These are phyloP conservation scores for Pythium chondricola DNA, from an alignment of 352 stramenopile genomes.

Conservation along the genomic window DNA sequence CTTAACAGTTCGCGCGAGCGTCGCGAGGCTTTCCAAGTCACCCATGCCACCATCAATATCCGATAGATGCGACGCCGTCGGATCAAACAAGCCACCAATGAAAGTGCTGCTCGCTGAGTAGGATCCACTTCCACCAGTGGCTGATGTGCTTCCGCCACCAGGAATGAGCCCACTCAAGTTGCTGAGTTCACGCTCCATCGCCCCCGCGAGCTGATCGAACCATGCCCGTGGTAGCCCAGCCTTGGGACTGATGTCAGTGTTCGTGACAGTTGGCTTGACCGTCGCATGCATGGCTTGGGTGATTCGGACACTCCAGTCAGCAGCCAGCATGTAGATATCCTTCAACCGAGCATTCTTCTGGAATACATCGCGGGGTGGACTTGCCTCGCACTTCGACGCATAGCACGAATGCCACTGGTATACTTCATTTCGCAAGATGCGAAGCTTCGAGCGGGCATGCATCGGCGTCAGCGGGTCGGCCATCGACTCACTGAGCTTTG, in stretches of 20 bases:
- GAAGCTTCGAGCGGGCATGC: conserved; percentile 64
- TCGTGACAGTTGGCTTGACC: conserved; percentile 63
- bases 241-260: conserved; percentile 61
- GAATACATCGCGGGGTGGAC: conserved; percentile 73
- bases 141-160: conserved; percentile 1
- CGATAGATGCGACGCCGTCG: conserved; percentile 27
- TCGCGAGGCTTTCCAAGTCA: conserved; percentile 64
- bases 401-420: conserved; percentile 83
- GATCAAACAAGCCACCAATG: conserved; percentile 16
- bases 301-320: conserved; percentile 71
- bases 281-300: conserved; percentile 74
- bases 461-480: conserved; percentile 60
- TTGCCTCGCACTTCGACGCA: conserved; percentile 56
- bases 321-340: conserved; percentile 75
- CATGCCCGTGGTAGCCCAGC: conserved; percentile 65
- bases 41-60: conserved; percentile 44
- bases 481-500: conserved; percentile 75
- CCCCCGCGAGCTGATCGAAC: conserved; percentile 60
- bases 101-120: no score
- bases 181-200: conserved; percentile 41
- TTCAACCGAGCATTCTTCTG: conserved; percentile 76
- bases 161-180: conserved; percentile 22
- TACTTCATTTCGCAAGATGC: conserved; percentile 75
- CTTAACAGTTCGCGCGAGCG: conserved; percentile 58
- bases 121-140: not conserved